Evolutionary conservation across 2,329 filamentous ascomycete genomes (phyloP).

Genomic region (Mollisiaceae sp.): DNA sequence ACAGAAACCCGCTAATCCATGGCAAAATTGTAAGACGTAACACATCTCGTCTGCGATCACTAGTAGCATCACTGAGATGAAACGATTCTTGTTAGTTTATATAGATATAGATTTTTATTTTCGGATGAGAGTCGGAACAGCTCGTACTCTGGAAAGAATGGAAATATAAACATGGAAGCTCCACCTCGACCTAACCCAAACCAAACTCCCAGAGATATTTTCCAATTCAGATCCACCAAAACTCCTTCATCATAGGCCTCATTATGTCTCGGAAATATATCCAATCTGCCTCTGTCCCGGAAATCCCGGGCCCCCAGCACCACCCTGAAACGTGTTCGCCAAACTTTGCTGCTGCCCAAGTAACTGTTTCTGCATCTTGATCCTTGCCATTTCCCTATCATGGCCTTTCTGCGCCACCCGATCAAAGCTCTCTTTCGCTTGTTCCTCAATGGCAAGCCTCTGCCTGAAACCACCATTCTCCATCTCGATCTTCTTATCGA

Average conservation of each 20-base stretch:
- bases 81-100: not conserved
- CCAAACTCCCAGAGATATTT: not conserved
- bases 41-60: not conserved
- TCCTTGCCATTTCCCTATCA: conserved; percentile 27
- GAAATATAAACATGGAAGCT: not conserved
- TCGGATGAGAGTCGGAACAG: too few species aligned
- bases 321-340: conserved; percentile 14
- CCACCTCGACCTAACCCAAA: not conserved
- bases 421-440: conserved; percentile 1
- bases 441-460: conserved; percentile 14
- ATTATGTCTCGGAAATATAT: conserved; percentile 14
- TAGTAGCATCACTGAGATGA: not conserved
- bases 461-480: conserved; percentile 38
- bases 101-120: too few species aligned
- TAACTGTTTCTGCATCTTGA: conserved; percentile 27
- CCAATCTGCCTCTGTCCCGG: conserved; percentile 27
- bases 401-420: conserved; percentile 27
- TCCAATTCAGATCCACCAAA: not conserved
- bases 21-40: not conserved
- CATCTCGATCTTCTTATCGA: conserved; percentile 14
- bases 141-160: not conserved
- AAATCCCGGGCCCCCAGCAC: not conserved
- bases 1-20: not conserved
- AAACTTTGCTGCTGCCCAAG: conserved; percentile 18
- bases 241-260: too few species aligned